phyloP scores from a whole-genome alignment of 495 filamentous ascomycete species.

The Lepraria neglecta region DNA sequence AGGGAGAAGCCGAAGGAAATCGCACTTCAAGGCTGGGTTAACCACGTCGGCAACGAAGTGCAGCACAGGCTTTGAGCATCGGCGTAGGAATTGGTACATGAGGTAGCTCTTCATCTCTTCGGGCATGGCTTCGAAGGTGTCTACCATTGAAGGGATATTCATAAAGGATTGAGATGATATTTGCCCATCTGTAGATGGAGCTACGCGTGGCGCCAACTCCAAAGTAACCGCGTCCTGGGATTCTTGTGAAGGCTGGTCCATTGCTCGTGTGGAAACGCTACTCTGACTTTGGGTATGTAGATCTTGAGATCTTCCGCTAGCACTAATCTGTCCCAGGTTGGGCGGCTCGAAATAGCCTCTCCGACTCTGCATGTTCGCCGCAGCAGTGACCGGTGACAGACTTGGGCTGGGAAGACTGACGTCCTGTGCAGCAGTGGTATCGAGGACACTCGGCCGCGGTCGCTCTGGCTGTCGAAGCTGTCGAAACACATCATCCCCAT shows the following conservation, averaged over 20 bases:
- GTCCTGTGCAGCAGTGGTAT: constrained; percentile 69
- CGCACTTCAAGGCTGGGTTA: constrained; percentile 93
- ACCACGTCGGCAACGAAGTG: constrained; percentile 88
- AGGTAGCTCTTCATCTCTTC: constrained; percentile 83
- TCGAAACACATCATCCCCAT: constrained; percentile 13
- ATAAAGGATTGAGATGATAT: constrained; percentile 45
- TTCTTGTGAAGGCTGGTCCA: constrained; percentile 11
- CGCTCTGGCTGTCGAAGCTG: constrained; percentile 18
- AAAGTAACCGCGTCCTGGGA: neutral
- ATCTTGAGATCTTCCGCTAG: constrained; percentile 10
- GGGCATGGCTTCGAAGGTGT: constrained; percentile 85
- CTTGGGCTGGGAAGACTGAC: constrained; percentile 92
- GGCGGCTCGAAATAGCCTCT: constrained; percentile 25
- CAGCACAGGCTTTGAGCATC: constrained; percentile 83
- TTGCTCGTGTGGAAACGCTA: constrained; percentile 3
- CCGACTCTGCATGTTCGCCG: constrained; percentile 54
- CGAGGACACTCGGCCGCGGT: constrained; percentile 42
- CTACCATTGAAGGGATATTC: constrained; percentile 77
- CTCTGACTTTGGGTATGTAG: constrained; percentile 12
- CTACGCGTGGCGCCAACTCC: neutral
- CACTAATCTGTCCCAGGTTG: neutral
- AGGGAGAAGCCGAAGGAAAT: constrained; percentile 79
- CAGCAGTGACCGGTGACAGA: constrained; percentile 82
- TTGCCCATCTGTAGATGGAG: constrained; percentile 1
- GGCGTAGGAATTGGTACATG: constrained; percentile 88